Conservation (phyloP, 768 basidiomycete genomes). For the Lactifluus piperatus region DNA sequence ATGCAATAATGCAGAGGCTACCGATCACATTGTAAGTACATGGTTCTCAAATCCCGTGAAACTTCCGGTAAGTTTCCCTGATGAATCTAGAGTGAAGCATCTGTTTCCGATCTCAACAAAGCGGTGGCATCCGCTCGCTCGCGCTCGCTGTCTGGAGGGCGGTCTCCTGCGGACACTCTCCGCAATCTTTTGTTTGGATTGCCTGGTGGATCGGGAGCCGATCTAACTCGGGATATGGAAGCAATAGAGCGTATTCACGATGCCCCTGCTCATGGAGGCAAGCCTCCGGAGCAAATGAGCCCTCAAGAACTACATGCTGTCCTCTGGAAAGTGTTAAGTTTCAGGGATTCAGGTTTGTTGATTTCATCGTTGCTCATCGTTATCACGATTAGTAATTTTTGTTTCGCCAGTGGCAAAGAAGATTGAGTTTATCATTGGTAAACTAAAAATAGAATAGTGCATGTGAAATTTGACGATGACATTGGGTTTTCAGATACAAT, state of each 20-base stretch:
- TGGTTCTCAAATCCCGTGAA: neutral
- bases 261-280: slow-evolving; percentile 42
- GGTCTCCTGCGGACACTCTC: slow-evolving; percentile 38
- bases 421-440: slow-evolving; percentile 65
- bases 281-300: slow-evolving; percentile 70
- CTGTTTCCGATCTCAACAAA: slow-evolving; percentile 79
- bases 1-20: slow-evolving; percentile 38
- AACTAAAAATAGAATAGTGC: slow-evolving; percentile 13
- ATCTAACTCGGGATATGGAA: slow-evolving; percentile 62
- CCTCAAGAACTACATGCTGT: slow-evolving; percentile 82
- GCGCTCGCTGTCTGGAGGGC: slow-evolving; percentile 26
- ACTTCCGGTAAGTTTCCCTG: neutral
- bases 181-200: slow-evolving; percentile 53
- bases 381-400: neutral
- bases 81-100: slow-evolving; percentile 40
- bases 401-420: slow-evolving; percentile 53
- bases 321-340: slow-evolving; percentile 79
- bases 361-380: neutral
- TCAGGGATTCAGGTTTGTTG: slow-evolving; percentile 64
- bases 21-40: slow-evolving; percentile 47
- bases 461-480: neutral
- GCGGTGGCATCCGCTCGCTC: slow-evolving; percentile 65
- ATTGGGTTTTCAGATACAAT: slow-evolving; percentile 51
- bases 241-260: slow-evolving; percentile 50
- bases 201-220: slow-evolving; percentile 51